Base-by-base conservation (phyloP, 495 filamentous ascomycete species). In the Hyaloscypha bicolor region DNA sequence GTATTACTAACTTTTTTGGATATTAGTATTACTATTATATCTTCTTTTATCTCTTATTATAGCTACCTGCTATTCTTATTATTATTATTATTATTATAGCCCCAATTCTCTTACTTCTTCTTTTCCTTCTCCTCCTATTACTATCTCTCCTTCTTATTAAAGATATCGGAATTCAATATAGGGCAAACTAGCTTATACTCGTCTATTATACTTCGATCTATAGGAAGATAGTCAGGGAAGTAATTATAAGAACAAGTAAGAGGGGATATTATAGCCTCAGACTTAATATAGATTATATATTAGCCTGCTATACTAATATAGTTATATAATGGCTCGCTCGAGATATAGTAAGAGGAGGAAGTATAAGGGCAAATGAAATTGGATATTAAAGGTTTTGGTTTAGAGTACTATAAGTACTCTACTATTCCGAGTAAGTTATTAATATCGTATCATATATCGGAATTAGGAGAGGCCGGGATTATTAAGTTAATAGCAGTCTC, bases 311-410 rank as follows among this genome's bases (percentile, higher is more conserved):
- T 16, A 64, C 60, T 71, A 52, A 32, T 60, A 60, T 61, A n/a
- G 61, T 71, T 48, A 39, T 60, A 1, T 39, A 71, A 64, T 67
- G 60, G 65, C 55, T 63, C 65, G 59, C 60, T 67, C 60, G 64
- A 71, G 42, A 22, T 12, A 48, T 21, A 33, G 19, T 60, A 67
- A 55, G 56, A 29, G 39, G 51, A 71, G 29, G 32, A 51, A 55
- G 60, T 37, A 67, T 55, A 19, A 71, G 56, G 55, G 33, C 39
- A 58, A 22, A 60, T 51, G 31, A 32, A 62, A 57, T 70, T 32
- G 12, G 52, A 32, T 25, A 35, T 58, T 29, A 30, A 66, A 65
- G 68, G 9, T 57, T 48, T 22, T 66, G 51, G 57, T 66, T 70
- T 45, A 32, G 59, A 31, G 32, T n/a, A 62, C 67, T 25, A 39